Conservation (phyloP, 2,329 filamentous ascomycete species). For the Trichophyton equinum region DNA sequence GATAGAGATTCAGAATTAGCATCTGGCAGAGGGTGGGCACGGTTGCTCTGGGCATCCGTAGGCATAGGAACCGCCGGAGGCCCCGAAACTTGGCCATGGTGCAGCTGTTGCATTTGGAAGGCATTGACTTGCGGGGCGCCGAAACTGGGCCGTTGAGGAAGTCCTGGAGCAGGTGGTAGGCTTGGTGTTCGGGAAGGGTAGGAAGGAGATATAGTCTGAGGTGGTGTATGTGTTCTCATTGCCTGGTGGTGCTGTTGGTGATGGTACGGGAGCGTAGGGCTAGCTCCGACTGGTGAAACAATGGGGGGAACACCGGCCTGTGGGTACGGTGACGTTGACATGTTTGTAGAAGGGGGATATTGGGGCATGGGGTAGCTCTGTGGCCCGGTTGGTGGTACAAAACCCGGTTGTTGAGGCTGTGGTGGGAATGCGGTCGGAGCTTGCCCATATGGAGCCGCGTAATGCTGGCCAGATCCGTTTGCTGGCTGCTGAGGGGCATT, state of each 20-base stretch:
- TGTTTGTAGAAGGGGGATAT: constrained; percentile 23
- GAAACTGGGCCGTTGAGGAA: constrained; percentile 50
- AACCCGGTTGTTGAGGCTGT: constrained; percentile 13
- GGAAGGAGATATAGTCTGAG: constrained; percentile 25
- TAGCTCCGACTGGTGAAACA: constrained; percentile 24
- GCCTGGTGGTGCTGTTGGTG: constrained; percentile 33
- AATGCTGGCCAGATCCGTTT: constrained; percentile 32
- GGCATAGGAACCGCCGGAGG: constrained; percentile 19
- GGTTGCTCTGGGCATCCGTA: constrained; percentile 13
- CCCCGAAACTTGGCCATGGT: constrained; percentile 37
- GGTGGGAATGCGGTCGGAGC: constrained; percentile 21
- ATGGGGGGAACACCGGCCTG: constrained; percentile 19
- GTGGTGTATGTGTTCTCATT: constrained; percentile 33
- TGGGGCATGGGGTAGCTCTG: constrained; percentile 24
- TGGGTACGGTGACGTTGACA: constrained; percentile 23
- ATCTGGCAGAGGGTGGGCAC: constrained; percentile 17
- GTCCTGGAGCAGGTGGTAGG: constrained; percentile 43
- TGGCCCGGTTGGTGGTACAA: constrained; percentile 25
- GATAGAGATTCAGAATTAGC: constrained; percentile 25
- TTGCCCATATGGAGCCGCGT: constrained; percentile 32
- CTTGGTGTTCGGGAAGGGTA: constrained; percentile 38
- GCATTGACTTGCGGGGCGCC: constrained; percentile 41
- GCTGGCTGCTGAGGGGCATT: constrained; percentile 34
- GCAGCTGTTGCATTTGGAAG: constrained; percentile 45
- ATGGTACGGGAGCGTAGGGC: constrained; percentile 27